Conservation (phyloP, 2,329 filamentous ascomycete genomes). For the Cladosporium sp. region DNA sequence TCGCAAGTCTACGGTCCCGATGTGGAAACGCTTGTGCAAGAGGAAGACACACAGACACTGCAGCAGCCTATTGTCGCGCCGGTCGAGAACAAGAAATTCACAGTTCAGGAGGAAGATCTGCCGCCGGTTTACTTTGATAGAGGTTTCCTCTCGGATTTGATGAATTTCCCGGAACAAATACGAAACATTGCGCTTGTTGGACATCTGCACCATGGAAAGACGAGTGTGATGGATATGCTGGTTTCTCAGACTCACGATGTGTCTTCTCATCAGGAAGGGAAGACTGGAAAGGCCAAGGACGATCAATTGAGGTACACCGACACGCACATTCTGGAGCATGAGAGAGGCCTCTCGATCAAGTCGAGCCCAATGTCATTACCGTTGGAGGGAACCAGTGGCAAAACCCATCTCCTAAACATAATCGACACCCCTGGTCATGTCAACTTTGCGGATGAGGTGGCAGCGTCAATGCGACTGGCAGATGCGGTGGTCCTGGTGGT, state of each 20-base stretch:
- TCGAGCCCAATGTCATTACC: slow-evolving; percentile 91
- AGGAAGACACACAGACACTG: slow-evolving; percentile 92
- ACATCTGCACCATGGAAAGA: slow-evolving; percentile 96
- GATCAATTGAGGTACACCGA: slow-evolving; percentile 95
- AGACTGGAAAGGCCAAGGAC: slow-evolving; percentile 74
- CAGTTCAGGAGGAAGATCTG: slow-evolving; percentile 83
- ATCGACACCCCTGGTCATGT: slow-evolving; percentile 96
- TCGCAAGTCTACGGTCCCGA: slow-evolving; percentile 90
- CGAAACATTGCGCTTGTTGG: slow-evolving; percentile 89
- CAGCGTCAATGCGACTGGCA: slow-evolving; percentile 76
- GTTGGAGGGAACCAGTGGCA: slow-evolving; percentile 79
- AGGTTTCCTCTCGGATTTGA: slow-evolving; percentile 88
- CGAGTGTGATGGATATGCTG: slow-evolving; percentile 96
- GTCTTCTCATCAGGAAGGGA: slow-evolving; percentile 69
- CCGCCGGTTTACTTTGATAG: slow-evolving; percentile 84
- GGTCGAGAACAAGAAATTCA: slow-evolving; percentile 92
- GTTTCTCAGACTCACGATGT: slow-evolving; percentile 94
- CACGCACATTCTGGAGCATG: slow-evolving; percentile 79
- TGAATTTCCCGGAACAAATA: slow-evolving; percentile 93
- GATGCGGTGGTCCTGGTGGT: slow-evolving; percentile 92
- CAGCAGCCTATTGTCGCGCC: slow-evolving; percentile 91
- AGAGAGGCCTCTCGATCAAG: slow-evolving; percentile 88
- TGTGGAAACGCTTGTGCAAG: slow-evolving; percentile 92
- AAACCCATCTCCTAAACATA: slow-evolving; percentile 92
- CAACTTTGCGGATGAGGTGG: slow-evolving; percentile 97